Conservation (phyloP, 2,329 filamentous ascomycete species). For the Colletotrichum nymphaeae region DNA sequence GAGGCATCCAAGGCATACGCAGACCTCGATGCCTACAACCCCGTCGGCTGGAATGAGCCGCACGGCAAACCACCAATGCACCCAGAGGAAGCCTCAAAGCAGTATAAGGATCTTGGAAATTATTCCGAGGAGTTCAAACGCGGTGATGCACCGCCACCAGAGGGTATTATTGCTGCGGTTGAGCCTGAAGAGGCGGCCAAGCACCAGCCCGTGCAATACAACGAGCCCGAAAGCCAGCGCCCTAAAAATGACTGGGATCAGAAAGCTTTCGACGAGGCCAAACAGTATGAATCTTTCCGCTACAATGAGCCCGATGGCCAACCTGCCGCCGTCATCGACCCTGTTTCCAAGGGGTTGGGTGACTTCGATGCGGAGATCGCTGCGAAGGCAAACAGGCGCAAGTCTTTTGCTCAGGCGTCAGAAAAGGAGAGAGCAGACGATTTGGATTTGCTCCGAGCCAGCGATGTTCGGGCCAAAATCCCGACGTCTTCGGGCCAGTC, state of each 20-base stretch:
- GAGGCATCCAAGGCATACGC: conserved; percentile 29
- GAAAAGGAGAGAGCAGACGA: conserved; percentile 38
- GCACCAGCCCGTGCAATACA: conserved; percentile 26
- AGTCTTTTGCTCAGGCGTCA: conserved; percentile 7
- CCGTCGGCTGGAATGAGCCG: conserved; percentile 40
- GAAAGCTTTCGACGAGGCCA: conserved; percentile 48
- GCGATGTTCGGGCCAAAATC: conserved; percentile 37
- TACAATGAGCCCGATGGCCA: conserved; percentile 50
- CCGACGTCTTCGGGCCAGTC: conserved; percentile 29
- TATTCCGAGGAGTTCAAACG: conserved; percentile 44
- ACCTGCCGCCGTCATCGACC: conserved; percentile 43
- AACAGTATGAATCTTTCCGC: conserved; percentile 50
- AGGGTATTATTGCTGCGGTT: conserved; percentile 6
- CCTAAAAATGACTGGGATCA: conserved; percentile 50
- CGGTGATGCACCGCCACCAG: conserved; percentile 33
- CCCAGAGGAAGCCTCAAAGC: conserved; percentile 50
- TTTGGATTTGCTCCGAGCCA: conserved; percentile 39
- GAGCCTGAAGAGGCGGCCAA: conserved; percentile 28
- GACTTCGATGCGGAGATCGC: conserved; percentile 53
- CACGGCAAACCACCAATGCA: conserved; percentile 34
- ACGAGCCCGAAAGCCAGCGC: conserved; percentile 36
- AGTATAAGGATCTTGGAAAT: conserved; percentile 48
- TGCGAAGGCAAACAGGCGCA: conserved; percentile 43
- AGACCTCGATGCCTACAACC: conserved; percentile 35
- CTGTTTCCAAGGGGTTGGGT: conserved; percentile 47